These are phyloP conservation scores for Rhododendron simsii DNA, from an alignment of 148 eudicot species.

Conservation along the genomic window DNA sequence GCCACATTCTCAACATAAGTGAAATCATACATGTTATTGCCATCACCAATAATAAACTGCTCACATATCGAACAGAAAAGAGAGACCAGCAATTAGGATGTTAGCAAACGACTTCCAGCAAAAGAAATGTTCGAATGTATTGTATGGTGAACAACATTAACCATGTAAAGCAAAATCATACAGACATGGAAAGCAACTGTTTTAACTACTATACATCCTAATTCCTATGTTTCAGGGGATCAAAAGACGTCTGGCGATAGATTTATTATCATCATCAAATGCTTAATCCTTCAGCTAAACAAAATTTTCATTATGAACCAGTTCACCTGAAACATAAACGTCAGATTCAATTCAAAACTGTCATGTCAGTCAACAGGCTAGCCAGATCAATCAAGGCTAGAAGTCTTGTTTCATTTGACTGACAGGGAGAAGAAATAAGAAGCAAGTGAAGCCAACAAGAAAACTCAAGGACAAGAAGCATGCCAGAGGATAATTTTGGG, in stretches of 20 bases:
- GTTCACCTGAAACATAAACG: neutral
- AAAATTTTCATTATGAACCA: neutral
- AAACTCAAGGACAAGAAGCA: neutral
- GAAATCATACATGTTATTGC: conserved; percentile 92
- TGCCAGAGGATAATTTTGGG: neutral
- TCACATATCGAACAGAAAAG: conserved; percentile 1
- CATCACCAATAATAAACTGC: conserved; percentile 89
- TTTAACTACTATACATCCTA: neutral
- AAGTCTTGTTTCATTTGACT: neutral
- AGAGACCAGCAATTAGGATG: neutral
- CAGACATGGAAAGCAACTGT: neutral
- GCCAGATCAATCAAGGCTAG: neutral
- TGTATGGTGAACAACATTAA: neutral
- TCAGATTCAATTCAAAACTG: neutral
- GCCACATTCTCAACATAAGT: conserved; percentile 98
- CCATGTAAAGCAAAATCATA: conserved; percentile 1
- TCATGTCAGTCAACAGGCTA: neutral
- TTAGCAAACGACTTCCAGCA: neutral
- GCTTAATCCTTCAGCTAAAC: neutral
- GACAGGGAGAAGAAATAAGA: neutral
- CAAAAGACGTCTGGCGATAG: neutral
- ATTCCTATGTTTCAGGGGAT: neutral
- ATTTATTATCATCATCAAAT: neutral
- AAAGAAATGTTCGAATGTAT: neutral
- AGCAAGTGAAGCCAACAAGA: neutral